Evolutionary conservation across 2,329 filamentous ascomycete species (phyloP).

Genomic region (Drechslera avenae): DNA sequence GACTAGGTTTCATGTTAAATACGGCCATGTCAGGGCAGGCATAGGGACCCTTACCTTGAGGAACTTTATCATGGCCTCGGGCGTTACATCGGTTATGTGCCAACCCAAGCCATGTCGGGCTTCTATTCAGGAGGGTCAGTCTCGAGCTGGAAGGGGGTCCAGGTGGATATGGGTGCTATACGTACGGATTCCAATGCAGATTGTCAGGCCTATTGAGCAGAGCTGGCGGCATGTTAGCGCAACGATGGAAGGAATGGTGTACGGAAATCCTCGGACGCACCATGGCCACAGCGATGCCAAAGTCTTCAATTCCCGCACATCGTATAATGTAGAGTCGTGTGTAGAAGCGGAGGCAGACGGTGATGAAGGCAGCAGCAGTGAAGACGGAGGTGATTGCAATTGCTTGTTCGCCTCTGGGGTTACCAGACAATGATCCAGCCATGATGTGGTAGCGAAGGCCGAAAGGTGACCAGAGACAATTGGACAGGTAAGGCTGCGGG

Average conservation of each 20-base stretch:
- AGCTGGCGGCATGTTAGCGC: not conserved
- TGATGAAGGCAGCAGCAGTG: conserved; percentile 30
- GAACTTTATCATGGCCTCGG: conserved; percentile 23
- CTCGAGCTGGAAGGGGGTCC: not conserved
- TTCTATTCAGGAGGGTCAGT: conserved; percentile 26
- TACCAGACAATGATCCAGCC: conserved; percentile 13
- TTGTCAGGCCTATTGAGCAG: conserved; percentile 36
- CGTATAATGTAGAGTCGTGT: conserved; percentile 40
- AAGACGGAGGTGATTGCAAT: conserved; percentile 32
- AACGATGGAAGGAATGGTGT: not conserved
- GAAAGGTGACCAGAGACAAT: conserved; percentile 1
- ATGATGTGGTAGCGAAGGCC: conserved; percentile 8
- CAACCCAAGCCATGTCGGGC: conserved; percentile 40
- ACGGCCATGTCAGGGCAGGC: not conserved
- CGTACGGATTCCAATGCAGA: conserved; percentile 38
- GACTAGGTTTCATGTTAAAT: conserved; percentile 25
- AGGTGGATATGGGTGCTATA: not conserved
- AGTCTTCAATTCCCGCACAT: conserved; percentile 36
- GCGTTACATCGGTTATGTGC: conserved; percentile 23
- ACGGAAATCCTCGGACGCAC: conserved; percentile 13
- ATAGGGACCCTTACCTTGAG: conserved; percentile 26
- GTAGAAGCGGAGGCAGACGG: conserved; percentile 35
- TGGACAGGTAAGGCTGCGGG: not conserved
- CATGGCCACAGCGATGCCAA: conserved; percentile 34
- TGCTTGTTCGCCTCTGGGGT: conserved; percentile 32